Conservation (phyloP, 1,139 yeast species). For the Pneumocystis sp. region DNA sequence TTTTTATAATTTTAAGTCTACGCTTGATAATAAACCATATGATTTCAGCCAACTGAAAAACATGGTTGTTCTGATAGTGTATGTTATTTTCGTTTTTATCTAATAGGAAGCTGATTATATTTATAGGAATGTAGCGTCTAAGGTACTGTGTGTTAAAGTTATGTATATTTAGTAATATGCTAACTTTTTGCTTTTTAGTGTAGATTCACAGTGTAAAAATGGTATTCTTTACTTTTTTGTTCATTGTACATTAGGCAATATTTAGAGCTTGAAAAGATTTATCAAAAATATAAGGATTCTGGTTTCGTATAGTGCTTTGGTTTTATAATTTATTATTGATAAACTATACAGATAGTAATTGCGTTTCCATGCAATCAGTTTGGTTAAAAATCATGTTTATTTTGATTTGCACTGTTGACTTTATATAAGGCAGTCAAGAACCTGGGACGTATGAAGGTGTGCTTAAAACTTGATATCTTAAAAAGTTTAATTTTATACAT, state of each 20-base stretch:
- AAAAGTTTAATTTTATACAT: neutral
- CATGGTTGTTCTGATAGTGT: slow-evolving; percentile 78
- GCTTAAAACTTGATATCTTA: neutral
- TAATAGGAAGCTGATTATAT: neutral
- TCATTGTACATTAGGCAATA: slow-evolving; percentile 40
- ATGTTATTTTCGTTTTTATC: slow-evolving; percentile 39
- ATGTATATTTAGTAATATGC: neutral
- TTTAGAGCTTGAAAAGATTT: slow-evolving; percentile 64
- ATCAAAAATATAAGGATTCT: slow-evolving; percentile 59
- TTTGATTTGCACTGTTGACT: neutral
- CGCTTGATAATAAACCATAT: slow-evolving; percentile 39
- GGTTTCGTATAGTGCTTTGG: slow-evolving; percentile 36
- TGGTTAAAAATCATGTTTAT: slow-evolving; percentile 24
- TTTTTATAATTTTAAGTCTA: neutral
- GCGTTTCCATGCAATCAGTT: slow-evolving; percentile 95
- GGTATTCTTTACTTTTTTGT: slow-evolving; percentile 6
- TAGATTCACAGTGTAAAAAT: neutral
- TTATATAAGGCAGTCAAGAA: slow-evolving; percentile 39
- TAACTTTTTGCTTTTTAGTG: neutral
- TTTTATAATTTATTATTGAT: neutral
- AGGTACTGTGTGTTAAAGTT: neutral
- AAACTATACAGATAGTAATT: slow-evolving; percentile 29
- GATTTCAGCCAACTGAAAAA: slow-evolving; percentile 62
- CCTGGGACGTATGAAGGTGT: slow-evolving; percentile 44
- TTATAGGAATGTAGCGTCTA: neutral